Percentiles rank a stretch among this genome's conserved stretches.
Evolutionary conservation across 176 grass and related monocot genomes (phyloP).

Genomic region (Puccinellia tenuiflora): DNA sequence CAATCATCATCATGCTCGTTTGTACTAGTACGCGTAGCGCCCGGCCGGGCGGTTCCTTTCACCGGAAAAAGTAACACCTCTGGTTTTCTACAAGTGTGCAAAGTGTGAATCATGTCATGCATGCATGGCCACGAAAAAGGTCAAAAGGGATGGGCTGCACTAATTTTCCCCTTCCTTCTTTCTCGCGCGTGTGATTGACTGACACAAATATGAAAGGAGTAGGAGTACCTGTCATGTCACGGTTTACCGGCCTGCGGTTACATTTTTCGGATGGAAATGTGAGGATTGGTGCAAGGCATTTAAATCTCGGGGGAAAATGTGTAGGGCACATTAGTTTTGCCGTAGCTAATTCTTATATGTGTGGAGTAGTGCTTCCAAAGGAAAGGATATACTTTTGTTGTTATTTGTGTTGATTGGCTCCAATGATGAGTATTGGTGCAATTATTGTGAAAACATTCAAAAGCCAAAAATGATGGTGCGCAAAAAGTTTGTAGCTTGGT

Average conservation of each 20-base stretch:
- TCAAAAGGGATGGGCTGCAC: background rate
- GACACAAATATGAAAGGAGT: background rate
- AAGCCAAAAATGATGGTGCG: background rate
- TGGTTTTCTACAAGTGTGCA: conserved; percentile 13
- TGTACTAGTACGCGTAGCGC: too few species aligned
- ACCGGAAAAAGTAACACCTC: background rate
- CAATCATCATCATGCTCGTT: conserved; percentile 37
- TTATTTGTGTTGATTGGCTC: background rate
- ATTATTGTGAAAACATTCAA: background rate
- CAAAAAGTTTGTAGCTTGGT: background rate
- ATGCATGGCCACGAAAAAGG: background rate
- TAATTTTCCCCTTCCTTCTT: background rate
- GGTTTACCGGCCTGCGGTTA: background rate
- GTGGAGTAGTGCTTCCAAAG: background rate
- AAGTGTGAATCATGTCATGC: background rate
- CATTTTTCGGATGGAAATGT: background rate
- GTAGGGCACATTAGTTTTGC: background rate
- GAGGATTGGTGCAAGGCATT: background rate
- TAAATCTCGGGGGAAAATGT: background rate
- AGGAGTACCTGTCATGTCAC: background rate
- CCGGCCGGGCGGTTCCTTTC: conserved; percentile 15
- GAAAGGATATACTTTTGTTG: background rate
- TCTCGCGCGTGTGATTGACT: background rate
- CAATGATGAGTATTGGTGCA: background rate
- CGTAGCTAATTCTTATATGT: background rate